Percentiles rank a stretch among this genome's conserved stretches.
Evolutionary conservation across 108 stramenopile genomes (phyloP).

Genomic region (Bacterosira constricta): DNA sequence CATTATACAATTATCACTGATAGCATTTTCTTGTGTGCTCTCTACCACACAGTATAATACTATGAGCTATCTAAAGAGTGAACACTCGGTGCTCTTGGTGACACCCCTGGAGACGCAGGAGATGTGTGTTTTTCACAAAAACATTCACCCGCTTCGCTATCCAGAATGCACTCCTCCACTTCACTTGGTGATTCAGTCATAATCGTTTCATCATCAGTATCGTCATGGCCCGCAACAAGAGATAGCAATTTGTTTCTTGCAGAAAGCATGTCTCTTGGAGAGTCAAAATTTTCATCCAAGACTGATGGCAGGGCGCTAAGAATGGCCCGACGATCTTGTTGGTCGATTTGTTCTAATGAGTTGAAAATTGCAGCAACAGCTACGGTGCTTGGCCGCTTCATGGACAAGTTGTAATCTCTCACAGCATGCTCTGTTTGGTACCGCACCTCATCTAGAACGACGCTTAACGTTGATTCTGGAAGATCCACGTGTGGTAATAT

Average conservation of each 20-base stretch:
- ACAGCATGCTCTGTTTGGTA: slow-evolving; percentile 46
- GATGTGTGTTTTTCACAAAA: too few relatives aligned
- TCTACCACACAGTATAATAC: too few relatives aligned
- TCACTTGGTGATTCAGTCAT: too few relatives aligned
- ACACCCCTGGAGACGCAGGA: too few relatives aligned
- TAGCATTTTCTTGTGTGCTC: too few relatives aligned
- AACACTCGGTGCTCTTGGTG: too few relatives aligned
- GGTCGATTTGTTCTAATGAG: slow-evolving; percentile 23
- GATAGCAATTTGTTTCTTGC: background rate
- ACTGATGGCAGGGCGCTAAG: background rate
- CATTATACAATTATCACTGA: too few relatives aligned
- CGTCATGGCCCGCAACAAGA: background rate
- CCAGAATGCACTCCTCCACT: too few relatives aligned
- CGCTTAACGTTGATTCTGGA: background rate
- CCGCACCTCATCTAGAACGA: slow-evolving; percentile 23
- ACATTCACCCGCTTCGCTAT: too few relatives aligned
- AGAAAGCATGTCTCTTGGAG: background rate
- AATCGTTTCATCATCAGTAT: too few relatives aligned
- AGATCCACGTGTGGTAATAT: background rate
- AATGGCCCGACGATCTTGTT: background rate
- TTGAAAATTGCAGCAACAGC: slow-evolving; percentile 51
- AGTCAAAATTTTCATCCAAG: background rate
- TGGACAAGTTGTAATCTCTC: slow-evolving; percentile 20
- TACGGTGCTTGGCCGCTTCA: slow-evolving; percentile 18
- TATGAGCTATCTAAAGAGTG: too few relatives aligned